A percentile compares a stretch with the other conserved stretches of the same genome.
These are phyloP conservation scores for Aspergillus versicolor DNA, from an alignment of 2,329 filamentous ascomycete species.

Conservation along the genomic window DNA sequence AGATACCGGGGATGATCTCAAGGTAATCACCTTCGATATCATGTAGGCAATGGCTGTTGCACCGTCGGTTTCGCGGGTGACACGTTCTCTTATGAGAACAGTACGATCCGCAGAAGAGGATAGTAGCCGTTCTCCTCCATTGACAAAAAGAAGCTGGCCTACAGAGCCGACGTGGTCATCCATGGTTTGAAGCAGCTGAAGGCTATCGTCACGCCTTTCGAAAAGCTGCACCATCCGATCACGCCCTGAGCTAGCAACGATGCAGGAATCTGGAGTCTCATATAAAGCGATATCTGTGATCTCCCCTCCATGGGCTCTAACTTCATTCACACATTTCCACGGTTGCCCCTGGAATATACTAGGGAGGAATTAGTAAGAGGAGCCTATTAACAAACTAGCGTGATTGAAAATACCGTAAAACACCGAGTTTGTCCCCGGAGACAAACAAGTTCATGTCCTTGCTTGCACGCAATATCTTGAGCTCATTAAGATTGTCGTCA, in stretches of 20 bases:
- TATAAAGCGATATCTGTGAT: conserved; percentile 78
- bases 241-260: conserved; percentile 80
- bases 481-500: conserved; percentile 53
- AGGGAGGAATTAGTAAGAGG: conserved; percentile 18
- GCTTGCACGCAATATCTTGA: conserved; percentile 60
- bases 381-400: too few relatives aligned
- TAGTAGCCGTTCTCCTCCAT: conserved; percentile 68
- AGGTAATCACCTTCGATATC: conserved; percentile 70
- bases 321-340: conserved; percentile 64
- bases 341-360: conserved; percentile 48
- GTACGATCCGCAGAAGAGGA: conserved; percentile 89
- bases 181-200: conserved; percentile 85
- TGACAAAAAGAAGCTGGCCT: conserved; percentile 70
- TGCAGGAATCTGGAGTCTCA: conserved; percentile 58
- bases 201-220: conserved; percentile 55
- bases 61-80: conserved; percentile 60
- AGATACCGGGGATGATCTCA: conserved; percentile 84
- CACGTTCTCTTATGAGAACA: conserved; percentile 75
- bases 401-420: conserved; percentile 53
- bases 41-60: conserved; percentile 70
- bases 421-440: conserved; percentile 84
- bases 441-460: conserved; percentile 66
- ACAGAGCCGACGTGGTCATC: conserved; percentile 89
- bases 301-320: conserved; percentile 83
- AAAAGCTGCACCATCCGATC: conserved; percentile 97